Conservation (phyloP, 306 rosid genomes). For the Quercus wislizeni region DNA sequence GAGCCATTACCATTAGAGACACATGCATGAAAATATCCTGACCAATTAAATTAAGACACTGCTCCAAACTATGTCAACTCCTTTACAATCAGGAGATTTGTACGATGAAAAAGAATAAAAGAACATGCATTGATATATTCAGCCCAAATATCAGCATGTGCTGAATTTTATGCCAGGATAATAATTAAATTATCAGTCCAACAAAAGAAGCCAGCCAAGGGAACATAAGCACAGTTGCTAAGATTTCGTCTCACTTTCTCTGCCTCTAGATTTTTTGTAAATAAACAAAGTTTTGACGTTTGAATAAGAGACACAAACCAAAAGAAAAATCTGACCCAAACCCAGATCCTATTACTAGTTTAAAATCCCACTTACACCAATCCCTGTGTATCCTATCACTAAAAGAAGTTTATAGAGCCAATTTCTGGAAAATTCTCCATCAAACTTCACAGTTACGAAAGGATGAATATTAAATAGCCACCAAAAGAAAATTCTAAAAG, state of each 20-base stretch:
- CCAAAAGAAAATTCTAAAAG: not conserved
- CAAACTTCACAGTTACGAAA: not conserved
- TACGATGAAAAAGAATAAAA: too few species aligned
- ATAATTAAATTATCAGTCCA: not conserved
- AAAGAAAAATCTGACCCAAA: not conserved
- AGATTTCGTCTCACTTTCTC: not conserved
- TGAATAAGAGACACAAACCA: not conserved
- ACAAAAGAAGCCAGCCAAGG: not conserved
- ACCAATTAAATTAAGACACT: not conserved
- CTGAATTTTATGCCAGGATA: not conserved
- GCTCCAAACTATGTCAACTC: not conserved
- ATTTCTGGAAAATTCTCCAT: not conserved
- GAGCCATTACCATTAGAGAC: constrained; percentile 6
- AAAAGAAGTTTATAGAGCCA: too few species aligned
- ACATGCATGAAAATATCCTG: constrained; percentile 16
- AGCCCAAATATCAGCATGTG: not conserved
- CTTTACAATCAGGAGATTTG: not conserved
- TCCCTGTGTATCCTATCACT: not conserved
- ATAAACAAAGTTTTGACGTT: not conserved
- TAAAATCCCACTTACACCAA: not conserved
- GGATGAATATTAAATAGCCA: not conserved
- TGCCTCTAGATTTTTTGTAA: not conserved
- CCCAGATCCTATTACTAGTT: not conserved
- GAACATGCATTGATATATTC: not conserved
- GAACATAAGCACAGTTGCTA: not conserved